phyloP scores from a whole-genome alignment of 1,284 basidiomycete genomes.

The Entoloma clypeatum region DNA sequence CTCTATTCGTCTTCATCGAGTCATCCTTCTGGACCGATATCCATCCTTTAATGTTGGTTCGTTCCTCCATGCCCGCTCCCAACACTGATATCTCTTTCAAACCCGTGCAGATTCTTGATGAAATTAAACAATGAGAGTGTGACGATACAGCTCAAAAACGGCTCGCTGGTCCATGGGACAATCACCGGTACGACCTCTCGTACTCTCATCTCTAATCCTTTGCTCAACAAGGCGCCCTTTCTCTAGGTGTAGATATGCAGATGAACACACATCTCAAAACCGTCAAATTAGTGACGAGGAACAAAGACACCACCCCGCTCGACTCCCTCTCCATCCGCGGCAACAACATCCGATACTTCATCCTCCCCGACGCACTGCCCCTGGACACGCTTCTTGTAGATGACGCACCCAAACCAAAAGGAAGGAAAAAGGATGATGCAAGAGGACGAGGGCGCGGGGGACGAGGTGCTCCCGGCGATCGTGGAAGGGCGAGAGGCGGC shows the following conservation, averaged over 20 bases:
- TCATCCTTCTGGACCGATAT: constrained; percentile 9
- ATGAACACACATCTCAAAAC: constrained; percentile 99
- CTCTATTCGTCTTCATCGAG: not conserved
- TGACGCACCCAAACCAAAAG: constrained; percentile 96
- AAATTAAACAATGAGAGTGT: constrained; percentile 99
- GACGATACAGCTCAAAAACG: constrained; percentile 97
- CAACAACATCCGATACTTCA: constrained; percentile 92
- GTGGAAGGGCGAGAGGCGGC: constrained; percentile 31
- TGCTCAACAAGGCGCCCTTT: constrained; percentile 1
- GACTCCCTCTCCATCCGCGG: constrained; percentile 90
- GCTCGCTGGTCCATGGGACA: constrained; percentile 92
- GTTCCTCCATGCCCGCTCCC: constrained; percentile 10
- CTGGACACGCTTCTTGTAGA: constrained; percentile 96
- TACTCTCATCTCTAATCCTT: constrained; percentile 4
- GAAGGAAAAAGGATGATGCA: constrained; percentile 73
- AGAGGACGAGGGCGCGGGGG: constrained; percentile 62
- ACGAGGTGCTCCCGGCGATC: constrained; percentile 42
- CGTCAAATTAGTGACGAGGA: constrained; percentile 91
- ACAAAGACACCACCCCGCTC: constrained; percentile 78
- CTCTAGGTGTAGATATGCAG: constrained; percentile 86
- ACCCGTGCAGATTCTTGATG: constrained; percentile 84
- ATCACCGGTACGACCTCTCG: constrained; percentile 81
- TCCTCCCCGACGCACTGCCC: constrained; percentile 94
- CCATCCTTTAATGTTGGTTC: constrained; percentile 3
- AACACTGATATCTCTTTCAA: constrained; percentile 8